Evolutionary conservation across 805 yeast species (phyloP), one percentile per base, ranked within the genome.

Genomic region (Myxozyma melibiosi): DNA sequence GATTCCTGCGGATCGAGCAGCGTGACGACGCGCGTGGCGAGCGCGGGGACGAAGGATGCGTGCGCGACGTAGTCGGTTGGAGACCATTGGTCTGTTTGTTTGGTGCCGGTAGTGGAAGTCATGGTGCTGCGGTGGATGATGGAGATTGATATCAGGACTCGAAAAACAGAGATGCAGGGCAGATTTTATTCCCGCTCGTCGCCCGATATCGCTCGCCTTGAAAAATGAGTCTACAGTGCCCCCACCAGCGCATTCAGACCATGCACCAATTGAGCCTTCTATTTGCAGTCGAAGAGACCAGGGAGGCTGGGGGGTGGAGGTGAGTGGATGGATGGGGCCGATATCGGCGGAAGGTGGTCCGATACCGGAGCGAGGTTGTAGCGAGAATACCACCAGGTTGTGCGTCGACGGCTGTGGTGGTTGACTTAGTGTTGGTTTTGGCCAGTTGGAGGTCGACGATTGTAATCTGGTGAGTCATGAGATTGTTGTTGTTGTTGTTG

Each of bases 21-120:
- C 24, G 55, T 20, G 22, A 62, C 65, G 34, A 62, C 57, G 22
- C 52, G 50, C 28, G 40, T 30, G 4, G 65, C 39, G n/a, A 61
- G 51, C n/a, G 13, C 38, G 4, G 65, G 65, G 18, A 62, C 65
- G 41, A 57, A 62, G 8, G 62, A 35, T 16, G 65, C 65, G 30
- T 53, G 50, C 13, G 44, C 44, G 18, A 37, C 39, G 51, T 62
- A 62, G n/a, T 45, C 40, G 20, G 51, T 35, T 8, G 62, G 61
- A 14, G 55, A 40, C 65, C 65, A 60, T 11, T 56, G 33, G 38
- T 60, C 61, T 31, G 34, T 20, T 27, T 53, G 37, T 24, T 22
- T 11, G 16, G 39, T 35, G 8, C 20, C 13, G 16, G 30, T 20
- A 35, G 39, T 35, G 8, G 39, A 35, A 35, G 30, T 20, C 18